These are phyloP conservation scores for Lithospermum erythrorhizon DNA, from an alignment of 257 asterid genomes.

Conservation along the genomic window DNA sequence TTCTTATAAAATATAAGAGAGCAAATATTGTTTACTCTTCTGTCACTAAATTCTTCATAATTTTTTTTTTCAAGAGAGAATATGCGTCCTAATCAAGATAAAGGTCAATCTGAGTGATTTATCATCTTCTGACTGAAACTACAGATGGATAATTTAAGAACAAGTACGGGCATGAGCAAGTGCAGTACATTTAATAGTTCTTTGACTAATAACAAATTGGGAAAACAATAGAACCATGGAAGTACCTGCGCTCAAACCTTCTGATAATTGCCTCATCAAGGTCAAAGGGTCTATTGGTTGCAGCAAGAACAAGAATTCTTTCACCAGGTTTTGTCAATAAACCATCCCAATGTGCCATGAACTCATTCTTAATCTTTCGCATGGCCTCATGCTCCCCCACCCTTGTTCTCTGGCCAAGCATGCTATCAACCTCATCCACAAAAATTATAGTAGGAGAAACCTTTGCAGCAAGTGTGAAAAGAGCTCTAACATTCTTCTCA, in stretches of 20 bases:
- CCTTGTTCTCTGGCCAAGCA: conserved; percentile 95
- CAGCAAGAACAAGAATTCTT: conserved; percentile 95
- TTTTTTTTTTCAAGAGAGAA: no score
- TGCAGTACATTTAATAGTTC: neutral
- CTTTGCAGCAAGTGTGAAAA: conserved; percentile 93
- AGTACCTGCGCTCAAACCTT: conserved; percentile 95
- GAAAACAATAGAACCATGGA: neutral
- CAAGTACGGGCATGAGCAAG: no score
- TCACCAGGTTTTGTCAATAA: conserved; percentile 81
- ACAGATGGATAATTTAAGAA: neutral
- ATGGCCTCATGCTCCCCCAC: conserved; percentile 98
- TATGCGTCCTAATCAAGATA: neutral
- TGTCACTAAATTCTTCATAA: no score
- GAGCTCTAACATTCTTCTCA: conserved; percentile 92
- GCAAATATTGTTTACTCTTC: no score
- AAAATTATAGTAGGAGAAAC: conserved; percentile 91
- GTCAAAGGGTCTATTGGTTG: conserved; percentile 96
- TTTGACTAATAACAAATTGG: neutral
- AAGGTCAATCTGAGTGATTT: neutral
- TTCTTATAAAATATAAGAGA: no score
- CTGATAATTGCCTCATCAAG: conserved; percentile 97
- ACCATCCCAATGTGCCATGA: conserved; percentile 98
- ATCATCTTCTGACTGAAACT: neutral
- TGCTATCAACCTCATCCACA: conserved; percentile 97
- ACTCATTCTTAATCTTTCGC: conserved; percentile 92